Percentiles rank a stretch among this genome's conserved stretches.
Evolutionary conservation across 2,329 filamentous ascomycete genomes (phyloP).

Genomic region (Periconia digitata): DNA sequence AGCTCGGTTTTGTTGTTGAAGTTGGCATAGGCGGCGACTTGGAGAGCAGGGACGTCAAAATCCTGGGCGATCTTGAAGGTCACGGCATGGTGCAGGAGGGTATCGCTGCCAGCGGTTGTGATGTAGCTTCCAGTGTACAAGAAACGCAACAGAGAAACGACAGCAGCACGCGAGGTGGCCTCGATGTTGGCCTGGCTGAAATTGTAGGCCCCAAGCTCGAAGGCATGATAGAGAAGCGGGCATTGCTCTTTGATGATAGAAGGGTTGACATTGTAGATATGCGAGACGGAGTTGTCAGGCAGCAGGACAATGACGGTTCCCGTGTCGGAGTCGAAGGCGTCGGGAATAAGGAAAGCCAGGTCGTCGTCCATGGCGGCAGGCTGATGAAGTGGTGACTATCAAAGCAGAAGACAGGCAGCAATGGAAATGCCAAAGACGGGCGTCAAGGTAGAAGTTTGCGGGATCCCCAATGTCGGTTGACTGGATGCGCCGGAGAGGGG

Average conservation of each 20-base stretch:
- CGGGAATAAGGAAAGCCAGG: constrained; percentile 23
- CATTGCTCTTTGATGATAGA: constrained; percentile 38
- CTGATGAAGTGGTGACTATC: background rate
- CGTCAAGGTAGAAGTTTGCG: no score
- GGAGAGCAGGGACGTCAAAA: constrained; percentile 45
- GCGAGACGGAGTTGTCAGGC: constrained; percentile 31
- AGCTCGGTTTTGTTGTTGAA: constrained; percentile 44
- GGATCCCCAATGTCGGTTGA: no score
- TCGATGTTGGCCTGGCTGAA: constrained; percentile 42
- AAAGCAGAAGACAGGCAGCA: background rate
- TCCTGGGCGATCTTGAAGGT: constrained; percentile 45
- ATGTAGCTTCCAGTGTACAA: constrained; percentile 47
- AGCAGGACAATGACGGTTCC: constrained; percentile 37
- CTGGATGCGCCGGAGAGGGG: no score
- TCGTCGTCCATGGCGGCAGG: constrained; percentile 14
- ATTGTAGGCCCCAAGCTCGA: constrained; percentile 39
- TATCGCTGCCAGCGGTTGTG: constrained; percentile 23
- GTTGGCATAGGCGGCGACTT: constrained; percentile 42
- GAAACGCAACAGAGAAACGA: constrained; percentile 44
- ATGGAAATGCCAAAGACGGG: background rate
- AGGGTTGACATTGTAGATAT: constrained; percentile 37
- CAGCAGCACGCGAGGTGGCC: constrained; percentile 32
- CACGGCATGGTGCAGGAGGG: constrained; percentile 45
- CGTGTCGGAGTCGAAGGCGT: constrained; percentile 14
- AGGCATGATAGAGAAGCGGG: constrained; percentile 43